Conservation (phyloP, 2,329 filamentous ascomycete genomes). For the Fusarium tricinctum region DNA sequence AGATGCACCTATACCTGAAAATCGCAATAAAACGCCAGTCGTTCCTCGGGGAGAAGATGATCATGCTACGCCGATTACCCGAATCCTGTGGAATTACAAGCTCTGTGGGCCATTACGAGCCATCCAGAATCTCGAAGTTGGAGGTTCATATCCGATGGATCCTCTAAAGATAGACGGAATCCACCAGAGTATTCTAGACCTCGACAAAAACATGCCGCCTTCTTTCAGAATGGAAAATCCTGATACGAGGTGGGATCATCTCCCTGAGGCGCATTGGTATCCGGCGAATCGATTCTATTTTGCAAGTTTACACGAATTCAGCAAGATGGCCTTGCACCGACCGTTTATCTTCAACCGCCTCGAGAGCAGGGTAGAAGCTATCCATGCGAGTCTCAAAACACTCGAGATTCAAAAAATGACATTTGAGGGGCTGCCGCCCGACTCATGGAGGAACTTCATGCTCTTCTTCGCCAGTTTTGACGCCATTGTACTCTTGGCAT, state of each 20-base stretch:
- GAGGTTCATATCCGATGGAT: slow-evolving; percentile 68
- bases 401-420: slow-evolving; percentile 67
- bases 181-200: slow-evolving; percentile 64
- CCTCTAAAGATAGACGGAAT: slow-evolving; percentile 67
- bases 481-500: slow-evolving; percentile 71
- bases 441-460: slow-evolving; percentile 66
- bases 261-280: slow-evolving; percentile 69
- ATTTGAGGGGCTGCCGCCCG: slow-evolving; percentile 63
- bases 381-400: slow-evolving; percentile 69
- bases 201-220: slow-evolving; percentile 65
- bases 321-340: slow-evolving; percentile 71
- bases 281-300: slow-evolving; percentile 60
- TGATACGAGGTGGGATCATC: slow-evolving; percentile 68
- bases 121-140: slow-evolving; percentile 69
- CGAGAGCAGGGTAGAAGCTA: slow-evolving; percentile 67
- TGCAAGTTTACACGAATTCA: slow-evolving; percentile 66
- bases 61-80: slow-evolving; percentile 69
- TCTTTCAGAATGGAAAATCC: slow-evolving; percentile 68
- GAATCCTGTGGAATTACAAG: slow-evolving; percentile 65
- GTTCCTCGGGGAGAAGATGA: slow-evolving; percentile 63
- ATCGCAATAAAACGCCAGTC: slow-evolving; percentile 63
- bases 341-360: slow-evolving; percentile 72
- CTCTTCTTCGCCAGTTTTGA: slow-evolving; percentile 76
- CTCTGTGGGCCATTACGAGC: slow-evolving; percentile 64
- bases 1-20: slow-evolving; percentile 65